Base-by-base conservation (phyloP, 371 early-diverging fungal species). In the Mortierella sp. region DNA sequence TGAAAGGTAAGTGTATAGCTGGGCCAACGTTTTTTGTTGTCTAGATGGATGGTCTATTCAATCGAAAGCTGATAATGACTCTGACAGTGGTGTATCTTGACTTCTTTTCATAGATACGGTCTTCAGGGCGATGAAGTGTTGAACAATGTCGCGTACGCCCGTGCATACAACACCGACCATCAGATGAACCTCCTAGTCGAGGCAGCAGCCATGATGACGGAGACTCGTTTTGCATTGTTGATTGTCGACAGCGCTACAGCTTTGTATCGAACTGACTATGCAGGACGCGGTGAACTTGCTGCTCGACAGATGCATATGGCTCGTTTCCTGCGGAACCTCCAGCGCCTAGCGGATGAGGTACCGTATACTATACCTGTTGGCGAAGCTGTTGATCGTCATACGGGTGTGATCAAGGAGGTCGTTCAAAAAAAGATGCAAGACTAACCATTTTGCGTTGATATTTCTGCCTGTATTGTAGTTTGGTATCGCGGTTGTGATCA, bases 111-210 rank as follows among this genome's bases (percentile, higher is more conserved):
- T 53, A 84, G 91, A 61, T 98, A 86, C 82, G 92, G 91, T 24
- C 78, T 99, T 55, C 91, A 95, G 77, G 92, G 93, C 1, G 92
- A 93, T 49, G 93, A 92, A 49, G 96, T 95, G 0, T 79, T 99
- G 48, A 97, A 97, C 39, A 99, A 99, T 77, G 94, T 99, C 44
- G 96, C 96, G 0, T 94, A 92, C 77, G 99, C 99, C 1, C 89
- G 99, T 25, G 99, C 98, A 5, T 96, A 97, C 72, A 99, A 98
- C 70, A 92, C 98, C 5, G 99, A 99, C 79, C 99, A 99, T 76
- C 99, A 99, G 79, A 91, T 91, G 24, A 85, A 91, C 14, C 83
- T 99, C 37, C 82, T 99, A 34, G 84, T 93, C 22, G 93, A 96
- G 74, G 99, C 99, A 28, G 91, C 96, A 10, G 95, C 94, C 25